Evolutionary conservation across 768 basidiomycete genomes (phyloP).

Genomic region (Cubamyces lactineus): DNA sequence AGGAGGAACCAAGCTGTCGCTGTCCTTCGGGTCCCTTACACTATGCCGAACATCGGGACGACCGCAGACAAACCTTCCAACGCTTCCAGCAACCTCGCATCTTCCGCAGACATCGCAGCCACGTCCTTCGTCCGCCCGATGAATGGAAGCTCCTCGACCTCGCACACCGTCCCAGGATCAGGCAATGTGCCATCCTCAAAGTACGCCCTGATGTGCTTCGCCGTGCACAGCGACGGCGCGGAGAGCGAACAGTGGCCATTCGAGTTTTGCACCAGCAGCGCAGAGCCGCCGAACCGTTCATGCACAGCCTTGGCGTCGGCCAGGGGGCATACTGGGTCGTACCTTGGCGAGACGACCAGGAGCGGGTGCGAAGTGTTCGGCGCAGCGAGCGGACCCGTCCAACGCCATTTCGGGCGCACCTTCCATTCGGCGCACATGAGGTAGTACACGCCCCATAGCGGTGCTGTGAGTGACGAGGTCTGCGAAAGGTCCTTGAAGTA

Average conservation of each 20-base stretch:
- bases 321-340: slow-evolving; percentile 28
- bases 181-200: slow-evolving; percentile 25
- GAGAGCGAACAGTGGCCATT: slow-evolving; percentile 27
- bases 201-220: slow-evolving; percentile 26
- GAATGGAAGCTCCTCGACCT: slow-evolving; percentile 27
- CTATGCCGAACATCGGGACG: neutral
- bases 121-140: slow-evolving; percentile 8
- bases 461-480: slow-evolving; percentile 13
- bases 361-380: slow-evolving; percentile 24
- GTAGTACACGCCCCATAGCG: slow-evolving; percentile 22
- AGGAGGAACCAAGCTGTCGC: too few species aligned
- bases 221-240: slow-evolving; percentile 28
- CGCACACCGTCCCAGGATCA: slow-evolving; percentile 25
- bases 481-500: slow-evolving; percentile 7
- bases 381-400: slow-evolving; percentile 25
- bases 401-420: slow-evolving; percentile 24
- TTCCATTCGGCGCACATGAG: slow-evolving; percentile 24
- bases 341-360: slow-evolving; percentile 22
- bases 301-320: slow-evolving; percentile 23
- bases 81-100: slow-evolving; percentile 22
- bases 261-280: slow-evolving; percentile 27
- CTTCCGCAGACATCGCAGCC: slow-evolving; percentile 15
- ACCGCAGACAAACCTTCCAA: slow-evolving; percentile 9
- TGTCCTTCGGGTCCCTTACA: neutral
- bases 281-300: slow-evolving; percentile 20